phyloP scores from a whole-genome alignment of 106 monocot species.

The Dendrobium officinale region DNA sequence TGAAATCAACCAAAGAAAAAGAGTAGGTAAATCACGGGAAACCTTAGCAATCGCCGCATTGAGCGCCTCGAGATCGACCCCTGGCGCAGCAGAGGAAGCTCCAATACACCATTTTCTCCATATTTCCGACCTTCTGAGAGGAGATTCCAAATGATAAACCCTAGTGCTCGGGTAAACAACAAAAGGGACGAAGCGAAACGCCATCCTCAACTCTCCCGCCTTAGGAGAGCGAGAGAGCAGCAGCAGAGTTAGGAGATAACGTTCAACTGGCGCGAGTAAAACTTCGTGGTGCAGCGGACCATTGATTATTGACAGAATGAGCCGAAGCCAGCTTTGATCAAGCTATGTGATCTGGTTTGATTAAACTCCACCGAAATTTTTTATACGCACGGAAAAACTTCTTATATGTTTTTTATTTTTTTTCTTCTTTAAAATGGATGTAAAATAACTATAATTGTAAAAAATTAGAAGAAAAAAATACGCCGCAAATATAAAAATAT shows the following conservation, averaged over 20 bases:
- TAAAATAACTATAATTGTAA: no score
- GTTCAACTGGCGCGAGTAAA: not conserved
- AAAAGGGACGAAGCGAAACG: slow-evolving; percentile 21
- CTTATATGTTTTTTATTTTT: no score
- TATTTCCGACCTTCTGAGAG: slow-evolving; percentile 6
- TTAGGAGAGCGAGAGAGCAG: not conserved
- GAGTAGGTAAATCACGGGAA: not conserved
- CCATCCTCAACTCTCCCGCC: slow-evolving; percentile 20
- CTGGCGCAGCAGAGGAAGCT: slow-evolving; percentile 56
- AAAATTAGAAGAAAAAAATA: no score
- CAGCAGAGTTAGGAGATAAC: not conserved
- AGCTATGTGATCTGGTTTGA: no score
- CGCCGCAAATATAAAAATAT: no score
- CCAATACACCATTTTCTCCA: slow-evolving; percentile 32
- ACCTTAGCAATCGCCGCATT: slow-evolving; percentile 70
- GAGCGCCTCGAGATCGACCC: slow-evolving; percentile 55
- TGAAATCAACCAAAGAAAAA: no score
- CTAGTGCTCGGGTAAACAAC: not conserved
- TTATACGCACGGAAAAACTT: no score
- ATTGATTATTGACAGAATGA: not conserved
- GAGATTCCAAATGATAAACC: slow-evolving; percentile 1
- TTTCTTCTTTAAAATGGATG: no score
- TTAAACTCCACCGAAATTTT: no score
- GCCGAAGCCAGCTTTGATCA: no score
- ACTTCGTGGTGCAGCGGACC: not conserved